A percentile compares a stretch with the other conserved stretches of the same genome.
phyloP scores from a whole-genome alignment of 2,329 filamentous ascomycete genomes.

The Sclerotinia borealis region DNA sequence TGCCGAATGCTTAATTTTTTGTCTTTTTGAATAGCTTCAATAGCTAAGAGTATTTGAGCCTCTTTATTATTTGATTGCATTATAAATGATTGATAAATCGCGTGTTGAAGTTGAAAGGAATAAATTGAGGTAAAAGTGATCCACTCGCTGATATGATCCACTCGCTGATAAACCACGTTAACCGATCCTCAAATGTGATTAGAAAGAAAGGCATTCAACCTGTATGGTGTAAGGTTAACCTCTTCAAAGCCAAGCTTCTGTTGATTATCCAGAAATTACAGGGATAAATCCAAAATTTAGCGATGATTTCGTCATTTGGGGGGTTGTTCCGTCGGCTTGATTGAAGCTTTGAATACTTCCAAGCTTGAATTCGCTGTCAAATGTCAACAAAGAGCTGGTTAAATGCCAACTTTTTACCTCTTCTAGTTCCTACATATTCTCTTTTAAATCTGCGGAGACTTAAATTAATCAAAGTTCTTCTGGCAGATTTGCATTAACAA shows the following conservation, averaged over 20 bases:
- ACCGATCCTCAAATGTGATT: background rate
- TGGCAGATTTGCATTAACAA: conserved; percentile 6
- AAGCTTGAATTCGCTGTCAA: conserved; percentile 1
- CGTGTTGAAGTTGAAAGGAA: no score
- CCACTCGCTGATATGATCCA: no score
- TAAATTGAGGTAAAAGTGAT: no score
- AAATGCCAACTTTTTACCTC: conserved; percentile 16
- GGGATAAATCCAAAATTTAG: conserved; percentile 5
- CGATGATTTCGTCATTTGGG: conserved; percentile 7
- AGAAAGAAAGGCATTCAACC: background rate
- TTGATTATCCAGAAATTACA: background rate
- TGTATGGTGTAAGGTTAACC: background rate
- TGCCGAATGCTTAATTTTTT: no score
- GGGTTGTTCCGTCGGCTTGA: background rate
- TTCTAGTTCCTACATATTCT: background rate
- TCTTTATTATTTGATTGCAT: no score
- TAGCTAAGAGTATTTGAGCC: no score
- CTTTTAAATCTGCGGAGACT: background rate
- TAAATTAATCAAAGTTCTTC: conserved; percentile 2
- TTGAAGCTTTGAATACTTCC: conserved; percentile 1
- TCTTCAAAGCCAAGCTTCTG: background rate
- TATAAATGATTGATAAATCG: no score
- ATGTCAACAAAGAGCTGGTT: background rate
- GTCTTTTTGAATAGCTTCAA: no score
- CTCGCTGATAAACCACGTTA: no score